Base-by-base conservation (phyloP, 2,329 filamentous ascomycete species). In the Aspergillus pseudotamarii region DNA sequence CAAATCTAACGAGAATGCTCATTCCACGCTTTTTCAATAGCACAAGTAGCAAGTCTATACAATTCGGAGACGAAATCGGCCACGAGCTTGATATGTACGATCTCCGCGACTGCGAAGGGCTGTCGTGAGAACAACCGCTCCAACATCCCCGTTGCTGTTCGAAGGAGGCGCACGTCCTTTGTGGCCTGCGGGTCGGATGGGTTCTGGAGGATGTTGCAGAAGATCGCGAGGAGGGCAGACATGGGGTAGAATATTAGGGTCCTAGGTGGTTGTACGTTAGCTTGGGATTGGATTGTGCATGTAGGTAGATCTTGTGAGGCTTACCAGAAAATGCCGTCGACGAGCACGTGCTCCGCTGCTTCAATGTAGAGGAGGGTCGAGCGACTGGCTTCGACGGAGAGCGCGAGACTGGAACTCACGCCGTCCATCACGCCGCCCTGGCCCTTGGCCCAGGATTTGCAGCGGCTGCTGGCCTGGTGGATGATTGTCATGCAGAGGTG, bases 171-270 rank as follows among this genome's bases (percentile, higher is more conserved):
- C 5, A 86, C 68, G 60, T 88, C 85, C 3, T 77, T 71, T 1
- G 75, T 68, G 0, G 83, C 79, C 30, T 80, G 73, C 0, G 78
- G 73, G 30, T 82, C 74, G 0, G 80, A 73, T 0, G 86, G 85
- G 34, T 83, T 77, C 26, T 79, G 74, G 0, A 88, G 73, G 34
- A 87, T 80, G 63, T 83, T 85, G 74, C 83, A 85, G 68, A 88
- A 88, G 0, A 88, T 76, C 1, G 79, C 80, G 59, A 87, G 75
- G 16, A 86, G 75, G 1, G 85, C 85, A 0, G 83, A 82, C 60
- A 85, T 81, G 1, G 85, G 85, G 60, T 88, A 88, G 67, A 86
- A 87, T 2, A 86, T 76, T 4, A 86, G 71, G n/a, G 81, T 73
- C 84, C 85, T 87, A 58, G 4, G 30, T 36, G 1, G 6, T 34